Base-by-base conservation (phyloP, 768 basidiomycete species). In the Tylopilus rubrobrunneus region DNA sequence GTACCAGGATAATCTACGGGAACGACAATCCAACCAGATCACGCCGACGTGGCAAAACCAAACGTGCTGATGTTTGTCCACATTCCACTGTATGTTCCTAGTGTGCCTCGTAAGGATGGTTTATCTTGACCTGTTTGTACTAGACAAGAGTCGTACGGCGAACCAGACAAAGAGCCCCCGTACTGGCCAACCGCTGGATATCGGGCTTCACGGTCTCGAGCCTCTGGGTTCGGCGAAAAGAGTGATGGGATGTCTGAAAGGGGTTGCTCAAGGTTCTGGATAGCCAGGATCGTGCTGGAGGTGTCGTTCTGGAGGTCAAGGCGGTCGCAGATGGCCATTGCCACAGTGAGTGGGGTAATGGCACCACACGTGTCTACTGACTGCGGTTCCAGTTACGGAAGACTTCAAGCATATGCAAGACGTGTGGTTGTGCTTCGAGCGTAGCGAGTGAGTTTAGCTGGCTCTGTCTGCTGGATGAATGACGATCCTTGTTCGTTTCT, bases 21-120 rank as follows among this genome's bases (percentile, higher is more conserved):
- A 71, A 49, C 79, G 88, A 21, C 80, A 87, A 59, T 68, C 69
- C 14, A 81, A 78, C 36, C 87, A 87, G 68, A 63, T 85, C 45
- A 74, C 79, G 0, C 84, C 88, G 0, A 66, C 75, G 46, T 94
- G 3, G 91, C 89, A 5, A 98, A 97, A 69, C 96, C 96, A 1
- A 98, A 98, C 63, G 96, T 92, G 0, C 69, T 98, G 60, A 90
- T 92, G 88, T 97, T 96, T 74, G 98, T 97, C 84, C 96, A 98
- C 61, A 98, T 99, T 45, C 96, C 96, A 48, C 65, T 98, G 87
- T 91, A 65, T 21, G 86, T 75, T 4, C 17, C 12, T 5, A 6
- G 25, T 21, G 10, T 3, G 7, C 37, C 5, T 31, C 31, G 31
- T 4, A 6, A 8, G 27, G 7, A 10, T 14, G 42, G 44, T 8